Percentiles rank a stretch among this genome's conserved stretches.
These are phyloP conservation scores for Ceratocystis variospora DNA, from an alignment of 2,329 filamentous ascomycete species.

Conservation along the genomic window DNA sequence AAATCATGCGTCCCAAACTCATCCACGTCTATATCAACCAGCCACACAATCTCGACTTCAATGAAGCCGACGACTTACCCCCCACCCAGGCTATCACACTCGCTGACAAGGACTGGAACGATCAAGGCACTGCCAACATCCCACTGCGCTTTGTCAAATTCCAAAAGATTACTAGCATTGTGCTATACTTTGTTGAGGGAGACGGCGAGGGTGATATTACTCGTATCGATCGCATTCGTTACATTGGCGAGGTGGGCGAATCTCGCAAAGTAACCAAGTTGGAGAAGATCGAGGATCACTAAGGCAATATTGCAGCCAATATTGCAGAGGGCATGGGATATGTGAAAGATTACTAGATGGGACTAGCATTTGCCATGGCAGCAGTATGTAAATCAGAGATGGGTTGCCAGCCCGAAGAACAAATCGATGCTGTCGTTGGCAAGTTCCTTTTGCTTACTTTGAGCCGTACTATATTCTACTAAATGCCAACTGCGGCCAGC, in stretches of 20 bases:
- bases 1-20: conserved; percentile 65
- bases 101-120: conserved; percentile 65
- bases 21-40: conserved; percentile 81
- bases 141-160: conserved; percentile 88
- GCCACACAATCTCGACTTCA: conserved; percentile 81
- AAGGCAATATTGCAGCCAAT: conserved; percentile 18
- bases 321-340: background rate
- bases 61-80: conserved; percentile 77
- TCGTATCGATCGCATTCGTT: conserved; percentile 60
- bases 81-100: conserved; percentile 71
- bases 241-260: conserved; percentile 82
- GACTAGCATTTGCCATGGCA: background rate
- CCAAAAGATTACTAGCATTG: conserved; percentile 77
- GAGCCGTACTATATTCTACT: background rate
- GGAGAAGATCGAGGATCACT: conserved; percentile 79
- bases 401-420: background rate
- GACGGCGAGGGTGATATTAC: conserved; percentile 71
- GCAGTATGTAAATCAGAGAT: background rate
- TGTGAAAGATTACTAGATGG: background rate
- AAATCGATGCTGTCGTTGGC: background rate
- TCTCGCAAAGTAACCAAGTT: conserved; percentile 89
- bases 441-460: background rate
- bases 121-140: conserved; percentile 57
- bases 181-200: conserved; percentile 79
- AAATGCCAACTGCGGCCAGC: background rate